Percentiles rank a stretch among this genome's conserved stretches.
Conservation (phyloP, 1,284 basidiomycete species). For the Chondrostereum purpureum region DNA sequence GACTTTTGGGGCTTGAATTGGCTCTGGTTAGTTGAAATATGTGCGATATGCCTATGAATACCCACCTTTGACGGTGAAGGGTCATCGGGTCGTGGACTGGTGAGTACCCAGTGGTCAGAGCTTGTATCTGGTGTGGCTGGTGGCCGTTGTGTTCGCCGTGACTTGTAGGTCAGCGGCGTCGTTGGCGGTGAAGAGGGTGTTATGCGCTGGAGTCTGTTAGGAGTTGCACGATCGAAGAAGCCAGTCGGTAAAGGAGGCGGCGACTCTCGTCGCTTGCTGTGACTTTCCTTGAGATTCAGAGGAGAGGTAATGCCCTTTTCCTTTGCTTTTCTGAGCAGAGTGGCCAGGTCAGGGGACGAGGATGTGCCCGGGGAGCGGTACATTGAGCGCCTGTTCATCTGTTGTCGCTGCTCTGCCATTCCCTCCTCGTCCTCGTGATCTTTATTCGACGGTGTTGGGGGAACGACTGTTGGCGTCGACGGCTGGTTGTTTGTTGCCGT, state of each 20-base stretch:
- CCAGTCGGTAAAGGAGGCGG: conserved; percentile 41
- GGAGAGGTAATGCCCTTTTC: conserved; percentile 46
- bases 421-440: conserved; percentile 53
- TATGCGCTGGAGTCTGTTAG: neutral
- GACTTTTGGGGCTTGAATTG: conserved; percentile 41
- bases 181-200: neutral
- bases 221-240: conserved; percentile 16
- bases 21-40: no score
- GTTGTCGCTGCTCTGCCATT: conserved; percentile 62
- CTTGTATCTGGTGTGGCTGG: conserved; percentile 4
- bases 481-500: conserved; percentile 25
- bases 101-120: conserved; percentile 48
- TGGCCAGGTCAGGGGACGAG: conserved; percentile 83
- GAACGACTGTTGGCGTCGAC: conserved; percentile 46
- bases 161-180: conserved; percentile 8
- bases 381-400: conserved; percentile 69
- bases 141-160: conserved; percentile 9
- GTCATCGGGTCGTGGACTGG: conserved; percentile 40
- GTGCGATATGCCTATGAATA: no score
- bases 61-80: conserved; percentile 36
- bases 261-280: conserved; percentile 38
- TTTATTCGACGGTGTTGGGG: conserved; percentile 54
- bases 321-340: conserved; percentile 74
- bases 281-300: conserved; percentile 26
- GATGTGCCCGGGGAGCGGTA: conserved; percentile 84